Conservation (phyloP, 2,329 filamentous ascomycete genomes). For the Beauveria medogensis region DNA sequence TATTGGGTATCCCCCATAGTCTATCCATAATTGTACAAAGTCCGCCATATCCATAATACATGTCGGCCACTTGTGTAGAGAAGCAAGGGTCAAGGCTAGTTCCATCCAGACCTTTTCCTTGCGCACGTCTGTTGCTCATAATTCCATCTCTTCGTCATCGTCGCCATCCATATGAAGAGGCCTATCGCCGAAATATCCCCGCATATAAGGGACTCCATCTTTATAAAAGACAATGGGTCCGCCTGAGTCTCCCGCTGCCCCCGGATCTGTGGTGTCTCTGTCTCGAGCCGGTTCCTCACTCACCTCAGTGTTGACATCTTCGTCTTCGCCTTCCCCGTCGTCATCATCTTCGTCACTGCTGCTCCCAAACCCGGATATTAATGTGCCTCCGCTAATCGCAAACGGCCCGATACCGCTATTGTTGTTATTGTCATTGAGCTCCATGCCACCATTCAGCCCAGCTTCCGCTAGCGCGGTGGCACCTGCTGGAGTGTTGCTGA, state of each 20-base stretch:
- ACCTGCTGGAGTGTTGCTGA: constrained; percentile 31
- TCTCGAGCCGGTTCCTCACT: constrained; percentile 28
- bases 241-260: neutral
- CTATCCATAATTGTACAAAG: constrained; percentile 8
- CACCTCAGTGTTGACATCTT: constrained; percentile 63
- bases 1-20: constrained; percentile 3
- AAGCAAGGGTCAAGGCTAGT: neutral
- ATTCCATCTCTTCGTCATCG: constrained; percentile 8
- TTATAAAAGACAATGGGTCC: constrained; percentile 1
- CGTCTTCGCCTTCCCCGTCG: constrained; percentile 78
- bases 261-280: constrained; percentile 1
- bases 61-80: neutral
- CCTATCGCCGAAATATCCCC: constrained; percentile 3
- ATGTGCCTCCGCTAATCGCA: constrained; percentile 61
- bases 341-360: constrained; percentile 95
- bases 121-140: constrained; percentile 5
- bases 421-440: constrained; percentile 54
- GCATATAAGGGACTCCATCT: neutral
- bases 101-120: neutral
- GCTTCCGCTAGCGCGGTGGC: constrained; percentile 72
- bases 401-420: constrained; percentile 64
- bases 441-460: constrained; percentile 69
- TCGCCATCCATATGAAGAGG: neutral
- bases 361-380: constrained; percentile 88
- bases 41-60: neutral